These are phyloP conservation scores for Gelatoporia subvermispora DNA, from an alignment of 768 basidiomycete species.

Conservation along the genomic window DNA sequence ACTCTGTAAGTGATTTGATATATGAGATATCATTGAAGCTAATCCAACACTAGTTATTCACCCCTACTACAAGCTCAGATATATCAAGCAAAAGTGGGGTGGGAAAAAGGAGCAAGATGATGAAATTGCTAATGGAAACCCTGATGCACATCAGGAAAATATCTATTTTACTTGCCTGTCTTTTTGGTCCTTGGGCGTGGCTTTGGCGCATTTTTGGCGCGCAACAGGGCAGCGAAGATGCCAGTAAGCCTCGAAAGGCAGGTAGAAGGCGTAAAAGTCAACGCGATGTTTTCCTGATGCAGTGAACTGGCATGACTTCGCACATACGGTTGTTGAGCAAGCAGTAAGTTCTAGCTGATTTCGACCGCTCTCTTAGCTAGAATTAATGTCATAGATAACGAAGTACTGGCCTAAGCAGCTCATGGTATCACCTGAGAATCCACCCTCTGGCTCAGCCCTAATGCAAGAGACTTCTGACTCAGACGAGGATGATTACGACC, in stretches of 20 bases:
- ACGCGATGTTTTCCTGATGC: too few relatives aligned
- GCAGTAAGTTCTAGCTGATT: slow-evolving; percentile 10
- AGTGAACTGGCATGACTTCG: background rate
- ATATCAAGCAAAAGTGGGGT: slow-evolving; percentile 7
- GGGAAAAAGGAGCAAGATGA: background rate
- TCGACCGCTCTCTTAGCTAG: background rate
- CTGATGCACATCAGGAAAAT: too few relatives aligned
- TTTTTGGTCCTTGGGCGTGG: too few relatives aligned
- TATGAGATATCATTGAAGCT: too few relatives aligned
- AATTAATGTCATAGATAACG: background rate
- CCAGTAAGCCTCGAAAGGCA: too few relatives aligned
- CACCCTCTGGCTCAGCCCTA: background rate
- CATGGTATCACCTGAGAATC: slow-evolving; percentile 14
- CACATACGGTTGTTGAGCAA: background rate
- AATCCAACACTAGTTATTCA: slow-evolving; percentile 14
- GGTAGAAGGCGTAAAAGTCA: too few relatives aligned
- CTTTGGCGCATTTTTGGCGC: too few relatives aligned
- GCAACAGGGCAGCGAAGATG: too few relatives aligned
- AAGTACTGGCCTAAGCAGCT: background rate
- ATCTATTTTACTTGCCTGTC: too few relatives aligned
- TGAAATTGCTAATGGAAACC: background rate
- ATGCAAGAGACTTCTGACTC: background rate
- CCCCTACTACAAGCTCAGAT: slow-evolving; percentile 21
- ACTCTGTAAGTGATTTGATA: slow-evolving; percentile 21
- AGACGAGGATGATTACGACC: slow-evolving; percentile 1